A percentile compares a stretch with the other conserved stretches of the same genome.
These are phyloP conservation scores for Neovahlkampfia damariscottae DNA, from an alignment of 78 protist genomes.

Conservation along the genomic window DNA sequence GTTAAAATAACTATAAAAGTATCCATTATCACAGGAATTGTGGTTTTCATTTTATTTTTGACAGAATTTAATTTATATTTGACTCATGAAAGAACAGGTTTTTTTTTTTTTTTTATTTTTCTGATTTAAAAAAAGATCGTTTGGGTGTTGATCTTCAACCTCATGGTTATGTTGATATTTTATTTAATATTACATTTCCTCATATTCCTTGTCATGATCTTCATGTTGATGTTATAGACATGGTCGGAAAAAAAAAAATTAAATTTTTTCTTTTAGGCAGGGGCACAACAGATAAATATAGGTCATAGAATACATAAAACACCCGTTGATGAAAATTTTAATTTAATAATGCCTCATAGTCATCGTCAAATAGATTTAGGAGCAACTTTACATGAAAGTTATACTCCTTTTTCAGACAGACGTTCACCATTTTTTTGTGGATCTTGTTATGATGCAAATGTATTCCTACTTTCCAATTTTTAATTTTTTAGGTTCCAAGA, in stretches of 20 bases:
- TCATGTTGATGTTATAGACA: constrained; percentile 27
- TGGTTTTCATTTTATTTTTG: background rate
- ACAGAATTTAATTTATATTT: constrained; percentile 10
- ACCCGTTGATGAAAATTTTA: background rate
- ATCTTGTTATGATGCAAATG: background rate
- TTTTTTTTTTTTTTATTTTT: no score
- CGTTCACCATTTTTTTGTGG: background rate
- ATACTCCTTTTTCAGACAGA: background rate
- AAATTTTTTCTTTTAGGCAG: no score
- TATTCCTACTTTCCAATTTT: background rate
- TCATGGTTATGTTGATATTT: background rate
- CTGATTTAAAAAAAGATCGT: background rate
- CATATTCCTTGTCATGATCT: constrained; percentile 16
- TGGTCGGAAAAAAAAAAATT: constrained; percentile 24
- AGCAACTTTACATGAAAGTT: background rate
- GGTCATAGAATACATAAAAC: constrained; percentile 3
- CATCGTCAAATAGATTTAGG: background rate
- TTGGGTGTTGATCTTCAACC: constrained; percentile 17
- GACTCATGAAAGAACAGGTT: background rate
- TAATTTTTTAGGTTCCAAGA: background rate
- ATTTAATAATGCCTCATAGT: background rate
- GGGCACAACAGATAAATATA: constrained; percentile 36
- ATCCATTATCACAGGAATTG: background rate
- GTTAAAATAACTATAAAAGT: background rate
- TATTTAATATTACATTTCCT: constrained; percentile 28